Base-by-base conservation (phyloP, 2,329 filamentous ascomycete genomes). In the Epichloe uncinata region DNA sequence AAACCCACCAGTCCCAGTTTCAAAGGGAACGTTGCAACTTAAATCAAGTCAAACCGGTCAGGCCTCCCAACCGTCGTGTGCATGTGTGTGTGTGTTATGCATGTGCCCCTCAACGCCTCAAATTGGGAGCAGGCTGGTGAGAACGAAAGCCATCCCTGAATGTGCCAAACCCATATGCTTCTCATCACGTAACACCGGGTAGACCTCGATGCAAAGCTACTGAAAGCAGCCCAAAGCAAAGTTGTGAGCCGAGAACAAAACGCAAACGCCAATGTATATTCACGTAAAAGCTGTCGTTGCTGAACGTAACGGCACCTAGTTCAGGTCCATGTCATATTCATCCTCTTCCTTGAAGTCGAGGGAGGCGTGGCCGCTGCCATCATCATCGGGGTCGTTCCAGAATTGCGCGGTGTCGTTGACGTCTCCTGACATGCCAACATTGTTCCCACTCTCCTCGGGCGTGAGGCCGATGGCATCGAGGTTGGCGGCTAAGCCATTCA, bases 271-370 rank as follows among this genome's bases (percentile, higher is more conserved):
- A 53, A 54, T 56, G 43, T 55, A 58, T 50, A 51, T 36, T 13
- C 9, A 47, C 54, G 56, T 50, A 47, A 42, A 55, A 56, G 46
- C 48, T 42, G 42, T 43, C 38, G 41, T 43, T 40, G 41, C 42
- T 42, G 20, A 42, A 26, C 45, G 20, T 30, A 42, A 42, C 18
- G 45, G 42, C 55, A 63, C 61, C 15, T 65, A 63, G 33, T 69
- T 76, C 56, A 81, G 67, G 56, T 93, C 87, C 86, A 95, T 94
- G 61, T 81, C 81, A 61, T 86, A 95, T 69, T 95, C 90, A 58
- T 96, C 90, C 68, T 96, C 90, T 65, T 95, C 90, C 67, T 95
- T 95, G 70, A 96, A 87, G 63, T 84, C 82, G 61, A 87, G 73
- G 6, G 73, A 70, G 22, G 73, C 74, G 42, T 81, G 77, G 50